Evolutionary conservation across 2,329 filamentous ascomycete species (phyloP), one percentile per base, ranked within the genome.

Genomic region (Aspergillus ruber): DNA sequence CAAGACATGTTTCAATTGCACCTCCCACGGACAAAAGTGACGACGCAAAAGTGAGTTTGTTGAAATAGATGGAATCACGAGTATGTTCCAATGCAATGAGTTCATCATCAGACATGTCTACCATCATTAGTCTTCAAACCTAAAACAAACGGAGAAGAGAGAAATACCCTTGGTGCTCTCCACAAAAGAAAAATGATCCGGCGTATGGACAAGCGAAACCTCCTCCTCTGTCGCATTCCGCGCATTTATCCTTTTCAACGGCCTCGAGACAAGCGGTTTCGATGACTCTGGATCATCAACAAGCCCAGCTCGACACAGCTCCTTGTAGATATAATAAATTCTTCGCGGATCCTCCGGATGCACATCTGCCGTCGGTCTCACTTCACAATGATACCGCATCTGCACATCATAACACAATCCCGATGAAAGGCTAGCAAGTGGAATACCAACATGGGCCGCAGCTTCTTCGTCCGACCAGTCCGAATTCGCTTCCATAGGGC

Each of bases 321-420:
- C 88, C 57, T 88, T 85, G 77, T 93, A 95, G 56, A 98, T 98
- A 60, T 88, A 85, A 59, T 90, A 88, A 50, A 98, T 96, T 12
- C 93, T 83, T 23, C 89, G 79, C 1, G 93, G 93, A 60, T 98
- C 93, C 67, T 98, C 93, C 0, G 93, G 93, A 61, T 98, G 93
- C 44, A 94, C 85, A 18, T 91, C 85, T 15, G 73, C 68, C 3
- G 74, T 71, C 3, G 77, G 73, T 15, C 88, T 84, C 13, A 88
- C 83, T 63, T 96, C 95, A 46, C 90, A 87, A 65, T 98, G 93
- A 51, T 94, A 86, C 51, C 93, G 89, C 93, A 98, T 98, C 27
- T 91, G 83, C 48, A 88, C 84, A 71, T 98, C 93, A 64, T 97
- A 98, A 56, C 88, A 91, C 51, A 86, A 82, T 3, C 88, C 88